Conservation (phyloP, 1,139 yeast species). For the Kodamaea sp. region DNA sequence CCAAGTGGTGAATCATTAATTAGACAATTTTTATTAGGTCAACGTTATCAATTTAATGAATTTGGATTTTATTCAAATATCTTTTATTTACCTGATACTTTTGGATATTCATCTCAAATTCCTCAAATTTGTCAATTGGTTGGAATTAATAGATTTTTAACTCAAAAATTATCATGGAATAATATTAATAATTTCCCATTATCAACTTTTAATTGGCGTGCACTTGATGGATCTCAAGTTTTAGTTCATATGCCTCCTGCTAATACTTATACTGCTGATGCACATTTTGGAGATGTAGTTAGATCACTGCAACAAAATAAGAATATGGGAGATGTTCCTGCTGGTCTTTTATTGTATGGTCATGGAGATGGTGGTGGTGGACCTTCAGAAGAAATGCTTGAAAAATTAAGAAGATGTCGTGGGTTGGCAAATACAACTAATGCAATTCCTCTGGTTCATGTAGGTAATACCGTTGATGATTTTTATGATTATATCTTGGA, state of each 20-base stretch:
- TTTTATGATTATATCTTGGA: slow-evolving; percentile 67
- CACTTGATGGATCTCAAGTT: slow-evolving; percentile 89
- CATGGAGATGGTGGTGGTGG: slow-evolving; percentile 99
- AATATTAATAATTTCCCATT: slow-evolving; percentile 88
- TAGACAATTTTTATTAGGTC: slow-evolving; percentile 88
- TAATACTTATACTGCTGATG: slow-evolving; percentile 89
- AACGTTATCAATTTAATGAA: slow-evolving; percentile 71
- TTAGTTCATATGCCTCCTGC: slow-evolving; percentile 98
- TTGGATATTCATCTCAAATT: slow-evolving; percentile 92
- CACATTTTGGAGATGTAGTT: slow-evolving; percentile 87
- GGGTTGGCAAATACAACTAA: slow-evolving; percentile 82
- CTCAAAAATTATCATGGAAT: slow-evolving; percentile 95
- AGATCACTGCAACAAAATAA: slow-evolving; percentile 79
- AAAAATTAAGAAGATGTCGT: slow-evolving; percentile 84
- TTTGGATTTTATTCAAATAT: slow-evolving; percentile 73
- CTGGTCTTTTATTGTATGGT: slow-evolving; percentile 80
- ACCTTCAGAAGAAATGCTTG: slow-evolving; percentile 89
- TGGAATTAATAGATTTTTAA: slow-evolving; percentile 78
- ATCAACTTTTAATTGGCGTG: slow-evolving; percentile 91
- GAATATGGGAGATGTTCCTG: slow-evolving; percentile 73
- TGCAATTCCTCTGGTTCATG: slow-evolving; percentile 73
- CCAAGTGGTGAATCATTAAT: slow-evolving; percentile 89
- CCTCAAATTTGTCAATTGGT: slow-evolving; percentile 89
- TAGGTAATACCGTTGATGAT: slow-evolving; percentile 74
- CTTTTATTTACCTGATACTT: slow-evolving; percentile 96